Percentiles rank a stretch among this genome's conserved stretches.
Conservation (phyloP, 2,329 filamentous ascomycete genomes). For the Didymella lethalis region DNA sequence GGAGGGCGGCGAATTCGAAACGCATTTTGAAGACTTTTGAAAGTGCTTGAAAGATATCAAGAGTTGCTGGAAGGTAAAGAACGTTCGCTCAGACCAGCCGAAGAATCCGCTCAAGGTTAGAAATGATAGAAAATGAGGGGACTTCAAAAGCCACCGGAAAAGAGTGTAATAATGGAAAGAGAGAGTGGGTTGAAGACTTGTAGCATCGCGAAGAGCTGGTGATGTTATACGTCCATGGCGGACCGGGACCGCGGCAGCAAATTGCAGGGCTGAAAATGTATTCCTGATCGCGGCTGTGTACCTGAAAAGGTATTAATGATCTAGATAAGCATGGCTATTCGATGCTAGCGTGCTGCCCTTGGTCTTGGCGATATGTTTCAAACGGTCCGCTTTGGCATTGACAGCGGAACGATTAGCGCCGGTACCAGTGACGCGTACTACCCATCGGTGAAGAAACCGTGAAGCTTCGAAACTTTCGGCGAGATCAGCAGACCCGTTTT, state of each 20-base stretch:
- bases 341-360: slow-evolving; percentile 5
- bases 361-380: slow-evolving; percentile 11
- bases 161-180: slow-evolving; percentile 9
- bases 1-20: slow-evolving; percentile 27
- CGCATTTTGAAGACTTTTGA: slow-evolving; percentile 25
- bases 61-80: slow-evolving; percentile 19
- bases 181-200: not conserved
- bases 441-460: no score
- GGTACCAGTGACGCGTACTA: not conserved
- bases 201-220: not conserved
- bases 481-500: not conserved
- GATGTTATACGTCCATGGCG: slow-evolving; percentile 3
- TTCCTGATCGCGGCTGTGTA: not conserved
- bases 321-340: not conserved
- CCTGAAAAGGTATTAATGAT: slow-evolving; percentile 5
- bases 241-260: not conserved
- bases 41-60: not conserved
- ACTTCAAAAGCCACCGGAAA: slow-evolving; percentile 14
- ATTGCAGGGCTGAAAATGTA: slow-evolving; percentile 7
- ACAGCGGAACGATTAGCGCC: slow-evolving; percentile 3
- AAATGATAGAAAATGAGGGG: slow-evolving; percentile 24
- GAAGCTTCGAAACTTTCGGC: not conserved
- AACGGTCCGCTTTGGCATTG: slow-evolving; percentile 5
- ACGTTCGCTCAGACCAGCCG: slow-evolving; percentile 37
- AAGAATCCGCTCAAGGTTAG: slow-evolving; percentile 31